Evolutionary conservation across 148 eudicot genomes (phyloP), one percentile per base, ranked within the genome.

Genomic region (Fagopyrum tataricum): DNA sequence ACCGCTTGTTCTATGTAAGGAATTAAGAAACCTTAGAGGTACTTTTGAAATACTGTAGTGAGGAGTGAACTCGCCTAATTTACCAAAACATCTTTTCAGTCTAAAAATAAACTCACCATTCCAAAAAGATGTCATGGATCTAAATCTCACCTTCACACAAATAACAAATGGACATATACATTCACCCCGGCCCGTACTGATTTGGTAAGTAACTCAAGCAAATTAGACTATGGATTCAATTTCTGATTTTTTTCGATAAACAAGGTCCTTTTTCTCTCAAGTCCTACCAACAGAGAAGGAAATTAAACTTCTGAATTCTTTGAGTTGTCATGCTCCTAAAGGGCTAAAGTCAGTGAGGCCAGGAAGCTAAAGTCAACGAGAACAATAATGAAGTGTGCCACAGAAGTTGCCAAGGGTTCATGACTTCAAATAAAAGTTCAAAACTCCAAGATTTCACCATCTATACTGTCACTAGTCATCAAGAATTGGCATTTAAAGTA

Each of bases 401-500:
- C 18, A 37, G 14, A 15, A 64, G 12, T 58, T 13, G 37, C 64
- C 64, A 21, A 23, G 23, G 26, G 3, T 53, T 53, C 59, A 18
- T 18, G 23, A 53, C 23, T 53, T 23, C 26, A 53, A 20, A 6
- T 53, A n/a, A n/a, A 31, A 20, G 23, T 18, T 53, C 59, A 53
- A 0, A 53, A 53, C 23, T n/a, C 23, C 23, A 2, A 53, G 10
- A 0, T 18, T 18, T 53, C 3, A 53, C 20, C 59, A 52, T 1
- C 20, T n/a, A 52, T 15, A 62, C 37, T 31, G 37, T 31, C 37
- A 31, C 37, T 31, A 26, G 26, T 24, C 42, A 62, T 37, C 7
- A 14, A 11, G 44, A 67, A 39, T 39, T 42, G 8, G 7, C 7
- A 31, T 68, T 1, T 68, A 14, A 51, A 49, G 39, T 37, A 91